Evolutionary conservation across 2,329 filamentous ascomycete genomes (phyloP).

Genomic region (Epichloe gansuensis): DNA sequence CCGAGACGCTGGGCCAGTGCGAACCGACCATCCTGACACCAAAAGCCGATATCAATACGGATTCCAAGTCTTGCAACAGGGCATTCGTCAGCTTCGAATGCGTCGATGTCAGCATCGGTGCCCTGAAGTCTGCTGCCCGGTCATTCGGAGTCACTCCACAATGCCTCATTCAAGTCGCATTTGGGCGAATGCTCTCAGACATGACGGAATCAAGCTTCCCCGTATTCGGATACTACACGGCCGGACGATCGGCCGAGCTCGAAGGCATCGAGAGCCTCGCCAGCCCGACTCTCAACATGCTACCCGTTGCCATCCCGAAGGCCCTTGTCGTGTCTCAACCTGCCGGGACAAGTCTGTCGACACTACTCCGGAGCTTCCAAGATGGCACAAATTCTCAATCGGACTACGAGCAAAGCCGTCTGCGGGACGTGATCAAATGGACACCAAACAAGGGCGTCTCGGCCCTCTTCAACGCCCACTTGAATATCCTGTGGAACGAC

Average conservation of each 20-base stretch:
- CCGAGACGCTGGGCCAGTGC: background rate
- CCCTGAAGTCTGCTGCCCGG: slow-evolving; percentile 5
- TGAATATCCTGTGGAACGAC: slow-evolving; percentile 4
- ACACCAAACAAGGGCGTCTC: background rate
- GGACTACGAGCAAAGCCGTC: slow-evolving; percentile 5
- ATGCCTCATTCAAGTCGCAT: slow-evolving; percentile 3
- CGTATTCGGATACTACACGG: background rate
- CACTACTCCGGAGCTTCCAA: background rate
- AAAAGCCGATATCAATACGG: background rate
- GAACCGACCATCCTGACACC: background rate
- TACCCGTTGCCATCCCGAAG: background rate
- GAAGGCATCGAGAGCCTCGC: background rate
- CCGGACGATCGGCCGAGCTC: background rate
- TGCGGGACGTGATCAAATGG: slow-evolving; percentile 1
- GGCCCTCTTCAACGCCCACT: slow-evolving; percentile 1
- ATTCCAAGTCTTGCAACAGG: background rate
- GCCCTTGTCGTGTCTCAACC: background rate
- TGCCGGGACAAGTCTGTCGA: background rate
- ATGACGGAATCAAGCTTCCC: background rate
- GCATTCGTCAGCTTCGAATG: slow-evolving; percentile 2
- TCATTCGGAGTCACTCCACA: slow-evolving; percentile 2
- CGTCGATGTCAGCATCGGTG: background rate
- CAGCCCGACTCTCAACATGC: background rate
- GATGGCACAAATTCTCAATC: background rate
- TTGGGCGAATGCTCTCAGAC: slow-evolving; percentile 3